Conservation (phyloP, 305 asterid genomes). For the Solanum hybrid region DNA sequence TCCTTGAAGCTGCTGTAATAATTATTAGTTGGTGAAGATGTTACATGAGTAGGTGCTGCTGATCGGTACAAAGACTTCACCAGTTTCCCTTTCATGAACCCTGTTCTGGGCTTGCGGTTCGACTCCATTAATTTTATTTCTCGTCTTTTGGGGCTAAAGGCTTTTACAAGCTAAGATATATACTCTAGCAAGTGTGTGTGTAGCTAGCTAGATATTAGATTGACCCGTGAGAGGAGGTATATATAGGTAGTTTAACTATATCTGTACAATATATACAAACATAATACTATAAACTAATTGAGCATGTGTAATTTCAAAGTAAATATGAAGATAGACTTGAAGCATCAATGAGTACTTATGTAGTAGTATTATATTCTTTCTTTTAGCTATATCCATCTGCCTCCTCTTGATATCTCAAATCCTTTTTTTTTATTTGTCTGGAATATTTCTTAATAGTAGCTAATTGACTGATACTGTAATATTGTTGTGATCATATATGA, state of each 20-base stretch:
- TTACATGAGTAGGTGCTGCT: constrained; percentile 7
- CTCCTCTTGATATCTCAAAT: not conserved
- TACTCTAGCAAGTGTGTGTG: not conserved
- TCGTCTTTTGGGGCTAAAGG: not conserved
- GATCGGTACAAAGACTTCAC: not conserved
- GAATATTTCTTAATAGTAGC: not conserved
- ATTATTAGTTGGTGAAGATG: not conserved
- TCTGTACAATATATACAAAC: not conserved
- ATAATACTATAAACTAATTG: not conserved
- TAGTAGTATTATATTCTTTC: not conserved
- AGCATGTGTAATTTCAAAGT: not conserved
- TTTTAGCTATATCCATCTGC: not conserved
- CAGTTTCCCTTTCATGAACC: not conserved
- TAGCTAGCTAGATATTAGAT: not conserved
- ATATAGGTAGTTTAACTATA: not conserved
- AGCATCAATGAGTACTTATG: not conserved
- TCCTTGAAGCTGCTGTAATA: not conserved
- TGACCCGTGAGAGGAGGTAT: not conserved
- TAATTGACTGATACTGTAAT: not conserved
- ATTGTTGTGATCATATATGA: not conserved
- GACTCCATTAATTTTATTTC: constrained; percentile 18
- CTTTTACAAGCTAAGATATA: not conserved
- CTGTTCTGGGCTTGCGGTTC: constrained; percentile 27
- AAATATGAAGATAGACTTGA: not conserved
- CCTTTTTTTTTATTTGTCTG: not conserved